Percentiles rank a stretch among this genome's conserved stretches.
Evolutionary conservation across 345 rosid species (phyloP).

Genomic region (rapeseed (Brassica napus)): DNA sequence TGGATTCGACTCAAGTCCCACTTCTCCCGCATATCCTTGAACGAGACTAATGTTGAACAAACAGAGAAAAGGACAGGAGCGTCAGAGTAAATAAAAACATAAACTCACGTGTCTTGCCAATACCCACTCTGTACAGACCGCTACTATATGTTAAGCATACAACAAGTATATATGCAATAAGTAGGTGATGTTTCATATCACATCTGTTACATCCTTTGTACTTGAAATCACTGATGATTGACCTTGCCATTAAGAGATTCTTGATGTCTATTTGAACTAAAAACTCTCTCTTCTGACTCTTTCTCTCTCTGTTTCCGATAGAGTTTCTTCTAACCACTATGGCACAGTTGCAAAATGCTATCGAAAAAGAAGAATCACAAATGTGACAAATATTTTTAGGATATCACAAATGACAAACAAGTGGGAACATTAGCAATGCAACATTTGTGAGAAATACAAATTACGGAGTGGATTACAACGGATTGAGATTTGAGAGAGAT

Average conservation of each 20-base stretch:
- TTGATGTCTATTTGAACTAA: not conserved
- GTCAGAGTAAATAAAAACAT: constrained; percentile 21
- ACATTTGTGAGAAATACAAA: constrained; percentile 16
- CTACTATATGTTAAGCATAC: constrained; percentile 14
- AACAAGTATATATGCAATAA: constrained; percentile 26
- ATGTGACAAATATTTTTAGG: not conserved
- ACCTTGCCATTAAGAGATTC: not conserved
- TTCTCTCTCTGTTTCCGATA: constrained; percentile 13
- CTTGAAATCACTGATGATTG: no score
- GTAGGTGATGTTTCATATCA: constrained; percentile 5
- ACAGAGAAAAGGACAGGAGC: constrained; percentile 18
- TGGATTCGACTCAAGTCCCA: constrained; percentile 94
- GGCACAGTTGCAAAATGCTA: constrained; percentile 30
- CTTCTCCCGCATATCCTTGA: constrained; percentile 47
- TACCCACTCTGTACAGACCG: constrained; percentile 29
- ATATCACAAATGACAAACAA: constrained; percentile 5
- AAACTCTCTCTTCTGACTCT: not conserved
- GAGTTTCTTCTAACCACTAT: constrained; percentile 29
- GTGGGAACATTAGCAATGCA: constrained; percentile 21
- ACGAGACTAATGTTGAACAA: constrained; percentile 3
- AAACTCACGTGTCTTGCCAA: not conserved
- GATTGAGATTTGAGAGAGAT: not conserved
- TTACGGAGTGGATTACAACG: constrained; percentile 16
- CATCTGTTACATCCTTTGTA: not conserved
- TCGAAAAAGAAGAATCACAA: constrained; percentile 11